phyloP scores from a whole-genome alignment of 2,329 filamentous ascomycete genomes.

The Curvularia hawaiiensis region DNA sequence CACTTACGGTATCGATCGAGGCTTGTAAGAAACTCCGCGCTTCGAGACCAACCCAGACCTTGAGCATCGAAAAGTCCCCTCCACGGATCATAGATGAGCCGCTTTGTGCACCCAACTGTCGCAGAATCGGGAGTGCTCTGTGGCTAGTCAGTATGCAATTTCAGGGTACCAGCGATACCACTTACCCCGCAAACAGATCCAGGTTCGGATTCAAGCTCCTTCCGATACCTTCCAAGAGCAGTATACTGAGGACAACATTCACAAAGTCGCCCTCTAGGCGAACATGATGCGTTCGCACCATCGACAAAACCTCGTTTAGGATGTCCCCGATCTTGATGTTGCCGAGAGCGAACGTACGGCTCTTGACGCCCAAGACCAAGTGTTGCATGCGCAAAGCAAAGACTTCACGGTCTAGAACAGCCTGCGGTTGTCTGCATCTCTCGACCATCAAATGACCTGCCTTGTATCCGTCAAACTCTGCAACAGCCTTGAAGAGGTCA shows the following conservation, averaged over 20 bases:
- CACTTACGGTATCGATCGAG: slow-evolving; percentile 81
- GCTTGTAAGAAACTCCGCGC: slow-evolving; percentile 87
- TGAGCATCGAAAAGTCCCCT: slow-evolving; percentile 70
- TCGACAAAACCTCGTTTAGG: slow-evolving; percentile 83
- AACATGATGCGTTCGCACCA: slow-evolving; percentile 93
- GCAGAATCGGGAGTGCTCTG: slow-evolving; percentile 86
- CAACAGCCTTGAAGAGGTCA: slow-evolving; percentile 92
- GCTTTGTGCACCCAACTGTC: slow-evolving; percentile 81
- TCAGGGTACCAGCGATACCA: slow-evolving; percentile 5
- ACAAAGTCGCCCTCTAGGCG: slow-evolving; percentile 96
- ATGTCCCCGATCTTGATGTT: slow-evolving; percentile 98
- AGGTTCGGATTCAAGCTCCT: slow-evolving; percentile 83
- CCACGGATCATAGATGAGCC: slow-evolving; percentile 60
- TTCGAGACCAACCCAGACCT: slow-evolving; percentile 90
- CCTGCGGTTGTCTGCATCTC: slow-evolving; percentile 88
- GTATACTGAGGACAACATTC: slow-evolving; percentile 94
- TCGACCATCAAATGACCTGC: slow-evolving; percentile 96
- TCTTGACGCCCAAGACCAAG: slow-evolving; percentile 88
- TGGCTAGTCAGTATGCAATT: slow-evolving; percentile 15
- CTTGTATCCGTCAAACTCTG: slow-evolving; percentile 96
- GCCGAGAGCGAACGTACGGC: slow-evolving; percentile 84
- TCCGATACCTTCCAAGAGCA: slow-evolving; percentile 93
- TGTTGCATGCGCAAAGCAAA: slow-evolving; percentile 98
- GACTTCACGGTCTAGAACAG: slow-evolving; percentile 85
- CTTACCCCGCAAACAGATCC: slow-evolving; percentile 78